Evolutionary conservation across 1,139 yeast genomes (phyloP).

Genomic region (Protomyces inouyei): DNA sequence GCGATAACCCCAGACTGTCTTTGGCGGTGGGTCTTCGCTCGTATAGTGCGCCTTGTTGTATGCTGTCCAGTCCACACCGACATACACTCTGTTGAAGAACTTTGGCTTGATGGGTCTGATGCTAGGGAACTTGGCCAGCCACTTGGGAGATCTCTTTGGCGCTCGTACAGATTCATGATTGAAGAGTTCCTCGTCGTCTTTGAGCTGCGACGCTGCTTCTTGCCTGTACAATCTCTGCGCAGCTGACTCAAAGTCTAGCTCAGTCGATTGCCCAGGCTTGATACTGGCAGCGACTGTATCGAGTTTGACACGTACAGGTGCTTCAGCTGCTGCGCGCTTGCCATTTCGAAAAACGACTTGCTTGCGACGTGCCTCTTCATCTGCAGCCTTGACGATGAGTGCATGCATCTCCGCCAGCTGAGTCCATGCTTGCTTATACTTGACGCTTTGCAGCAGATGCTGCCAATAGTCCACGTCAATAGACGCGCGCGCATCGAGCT

Average conservation of each 20-base stretch:
- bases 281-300: neutral
- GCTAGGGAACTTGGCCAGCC: constrained; percentile 13
- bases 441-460: constrained; percentile 36
- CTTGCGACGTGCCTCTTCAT: constrained; percentile 22
- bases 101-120: constrained; percentile 36
- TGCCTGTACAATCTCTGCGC: constrained; percentile 29
- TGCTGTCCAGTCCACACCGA: constrained; percentile 42
- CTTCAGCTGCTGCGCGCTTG: constrained; percentile 7
- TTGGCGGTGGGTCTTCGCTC: constrained; percentile 42
- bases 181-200: constrained; percentile 35
- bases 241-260: constrained; percentile 16
- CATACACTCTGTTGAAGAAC: constrained; percentile 38
- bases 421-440: constrained; percentile 34
- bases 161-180: constrained; percentile 33
- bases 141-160: constrained; percentile 12
- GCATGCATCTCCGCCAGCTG: constrained; percentile 32
- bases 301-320: constrained; percentile 7
- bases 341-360: constrained; percentile 15
- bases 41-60: constrained; percentile 41
- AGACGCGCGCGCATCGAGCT: constrained; percentile 34
- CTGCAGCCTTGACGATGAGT: constrained; percentile 32
- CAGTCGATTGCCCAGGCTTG: neutral
- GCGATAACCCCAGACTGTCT: constrained; percentile 42
- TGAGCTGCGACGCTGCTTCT: constrained; percentile 30
- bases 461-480: constrained; percentile 40